Evolutionary conservation across 1,284 basidiomycete genomes (phyloP).

Genomic region (Phylloboletellus chloephorus): DNA sequence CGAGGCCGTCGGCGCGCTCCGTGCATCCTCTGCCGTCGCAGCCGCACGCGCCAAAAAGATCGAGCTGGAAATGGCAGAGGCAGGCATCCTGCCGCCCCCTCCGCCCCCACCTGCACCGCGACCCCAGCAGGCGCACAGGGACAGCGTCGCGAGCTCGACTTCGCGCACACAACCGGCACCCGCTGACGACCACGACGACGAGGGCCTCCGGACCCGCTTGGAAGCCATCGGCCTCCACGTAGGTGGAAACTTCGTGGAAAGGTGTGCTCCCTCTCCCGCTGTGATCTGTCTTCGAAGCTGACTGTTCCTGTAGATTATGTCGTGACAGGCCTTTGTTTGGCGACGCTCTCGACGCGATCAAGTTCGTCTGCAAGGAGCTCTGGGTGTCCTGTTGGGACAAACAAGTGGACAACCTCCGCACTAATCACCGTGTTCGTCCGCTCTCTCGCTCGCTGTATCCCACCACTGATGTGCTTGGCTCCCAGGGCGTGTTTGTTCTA

Average conservation of each 20-base stretch:
- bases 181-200: conserved; percentile 63
- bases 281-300: neutral
- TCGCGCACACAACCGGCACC: conserved; percentile 16
- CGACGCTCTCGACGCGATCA: conserved; percentile 86
- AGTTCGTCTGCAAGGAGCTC: conserved; percentile 96
- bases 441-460: neutral
- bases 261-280: conserved; percentile 43
- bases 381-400: conserved; percentile 87
- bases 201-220: conserved; percentile 61
- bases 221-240: conserved; percentile 86
- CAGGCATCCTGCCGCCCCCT: conserved; percentile 56
- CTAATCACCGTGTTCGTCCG: conserved; percentile 79
- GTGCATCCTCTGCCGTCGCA: conserved; percentile 66
- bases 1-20: conserved; percentile 68
- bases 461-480: neutral
- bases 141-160: conserved; percentile 20
- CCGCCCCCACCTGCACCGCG: conserved; percentile 34
- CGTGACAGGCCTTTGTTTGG: conserved; percentile 70
- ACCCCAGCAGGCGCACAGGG: conserved; percentile 42
- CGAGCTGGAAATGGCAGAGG: conserved; percentile 70
- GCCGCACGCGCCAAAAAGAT: conserved; percentile 56
- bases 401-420: conserved; percentile 92
- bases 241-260: conserved; percentile 80
- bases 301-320: conserved; percentile 50
- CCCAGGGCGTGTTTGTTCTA: conserved; percentile 86